Base-by-base conservation (phyloP, 169 alveolate species). In the Cryptosporidium sp. region DNA sequence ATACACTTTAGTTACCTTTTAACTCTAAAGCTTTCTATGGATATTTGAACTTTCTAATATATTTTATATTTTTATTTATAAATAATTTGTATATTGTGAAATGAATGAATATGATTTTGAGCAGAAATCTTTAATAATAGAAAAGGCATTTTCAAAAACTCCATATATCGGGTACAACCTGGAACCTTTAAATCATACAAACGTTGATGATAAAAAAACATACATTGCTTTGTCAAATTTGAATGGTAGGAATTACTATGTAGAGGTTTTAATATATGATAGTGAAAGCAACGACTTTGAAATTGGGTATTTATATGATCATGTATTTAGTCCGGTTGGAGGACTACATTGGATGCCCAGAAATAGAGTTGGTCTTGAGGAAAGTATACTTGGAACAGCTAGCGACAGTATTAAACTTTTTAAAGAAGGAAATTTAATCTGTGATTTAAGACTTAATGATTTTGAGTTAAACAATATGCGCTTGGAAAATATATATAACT, bases 271-370 rank as follows among this genome's bases (percentile, higher is more conserved):
- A 21, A 31, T 45, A 5, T 80, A 80, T 52, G 65, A 80, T 80
- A 23, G 50, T 43, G 62, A 41, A 18, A 43, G 21, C 5, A 65
- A 80, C 52, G 75, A 80, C 18, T 62, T 80, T 35, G 73, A 59
- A 50, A 65, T 80, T 37, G 89, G 89, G 5, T 62, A 80, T 39
- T 45, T 65, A 21, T 80, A 80, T 61, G 45, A 80, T 26, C 75
- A 80, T 37, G 26, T 80, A 43, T 80, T 80, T 48, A 59, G 80
- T 29, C 89, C 89, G 3, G 75, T 80, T 12, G 89, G 89, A 21
- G 89, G 89, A 14, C 51, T 80, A n/a, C 75, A 58, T 65, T 80
- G 89, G 89, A 80, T 80, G 89, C 89, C 89, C 45, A 67, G 68
- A 45, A 14, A 65, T n/a, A 37, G 7, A 45, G 31, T 39, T 29